Percentiles rank a stretch among this genome's conserved stretches.
These are phyloP conservation scores for Plasmodium vivax DNA, from an alignment of 169 alveolate species.

Conservation along the genomic window DNA sequence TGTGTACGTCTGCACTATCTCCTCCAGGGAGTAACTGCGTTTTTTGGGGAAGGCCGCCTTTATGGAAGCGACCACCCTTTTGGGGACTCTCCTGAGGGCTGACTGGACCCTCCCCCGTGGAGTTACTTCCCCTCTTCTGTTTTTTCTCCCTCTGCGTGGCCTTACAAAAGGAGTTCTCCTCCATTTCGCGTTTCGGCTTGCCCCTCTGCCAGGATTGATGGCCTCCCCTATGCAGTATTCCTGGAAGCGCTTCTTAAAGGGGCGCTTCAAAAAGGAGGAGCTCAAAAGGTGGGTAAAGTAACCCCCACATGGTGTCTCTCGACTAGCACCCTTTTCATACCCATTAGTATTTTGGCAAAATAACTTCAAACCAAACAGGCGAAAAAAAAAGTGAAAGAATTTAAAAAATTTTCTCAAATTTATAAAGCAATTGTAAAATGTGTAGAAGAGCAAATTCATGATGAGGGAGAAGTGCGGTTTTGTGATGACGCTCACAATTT, in stretches of 20 bases:
- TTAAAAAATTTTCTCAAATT: constrained; percentile 8
- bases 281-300: not conserved
- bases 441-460: constrained; percentile 20
- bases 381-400: constrained; percentile 43
- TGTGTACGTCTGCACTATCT: constrained; percentile 13
- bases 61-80: not conserved
- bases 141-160: not conserved
- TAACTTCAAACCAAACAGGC: constrained; percentile 17
- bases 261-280: not conserved
- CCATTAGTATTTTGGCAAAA: not conserved
- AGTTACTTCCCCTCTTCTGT: not conserved
- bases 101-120: not conserved
- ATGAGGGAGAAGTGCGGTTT: constrained; percentile 11
- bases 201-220: not conserved
- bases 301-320: not conserved
- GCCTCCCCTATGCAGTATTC: not conserved
- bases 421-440: constrained; percentile 33
- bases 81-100: not conserved
- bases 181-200: not conserved
- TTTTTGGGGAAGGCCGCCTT: not conserved
- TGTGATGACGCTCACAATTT: constrained; percentile 11
- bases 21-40: not conserved
- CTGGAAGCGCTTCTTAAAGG: not conserved
- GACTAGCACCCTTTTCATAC: not conserved
- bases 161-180: not conserved